A percentile compares a stretch with the other conserved stretches of the same genome.
These are phyloP conservation scores for Asterochloris sp. DNA, from an alignment of 139 green algal genomes.

Conservation along the genomic window DNA sequence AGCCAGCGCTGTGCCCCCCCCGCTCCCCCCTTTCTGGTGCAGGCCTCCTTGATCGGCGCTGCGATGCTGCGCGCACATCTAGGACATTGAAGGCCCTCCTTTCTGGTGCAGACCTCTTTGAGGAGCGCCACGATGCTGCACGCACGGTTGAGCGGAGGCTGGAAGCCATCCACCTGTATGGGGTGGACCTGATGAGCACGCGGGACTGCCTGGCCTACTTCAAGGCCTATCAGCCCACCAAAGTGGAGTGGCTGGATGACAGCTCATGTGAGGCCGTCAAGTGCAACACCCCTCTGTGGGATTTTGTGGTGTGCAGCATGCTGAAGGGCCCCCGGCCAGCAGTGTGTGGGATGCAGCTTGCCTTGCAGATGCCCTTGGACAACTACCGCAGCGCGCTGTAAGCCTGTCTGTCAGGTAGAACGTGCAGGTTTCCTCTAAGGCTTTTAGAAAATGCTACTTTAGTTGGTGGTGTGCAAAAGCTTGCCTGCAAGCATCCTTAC, in stretches of 20 bases:
- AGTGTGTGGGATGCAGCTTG: not conserved
- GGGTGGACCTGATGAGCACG: constrained; percentile 83
- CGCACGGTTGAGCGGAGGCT: constrained; percentile 35
- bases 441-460: not conserved
- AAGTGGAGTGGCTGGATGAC: constrained; percentile 90
- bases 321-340: not conserved
- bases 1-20: not conserved
- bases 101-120: constrained; percentile 41
- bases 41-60: constrained; percentile 16
- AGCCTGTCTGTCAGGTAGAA: not conserved
- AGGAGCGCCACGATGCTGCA: constrained; percentile 47
- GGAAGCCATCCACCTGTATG: constrained; percentile 78
- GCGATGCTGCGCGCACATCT: not conserved
- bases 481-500: not conserved
- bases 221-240: constrained; percentile 62
- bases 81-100: not conserved
- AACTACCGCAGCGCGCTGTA: not conserved
- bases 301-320: not conserved
- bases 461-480: not conserved
- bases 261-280: constrained; percentile 50
- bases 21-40: not conserved
- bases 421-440: not conserved
- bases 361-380: not conserved
- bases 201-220: constrained; percentile 56
- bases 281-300: not conserved